Percentiles rank a stretch among this genome's conserved stretches.
Conservation (phyloP, 176 grass and related monocot species). For the Paspalum vaginatum region DNA sequence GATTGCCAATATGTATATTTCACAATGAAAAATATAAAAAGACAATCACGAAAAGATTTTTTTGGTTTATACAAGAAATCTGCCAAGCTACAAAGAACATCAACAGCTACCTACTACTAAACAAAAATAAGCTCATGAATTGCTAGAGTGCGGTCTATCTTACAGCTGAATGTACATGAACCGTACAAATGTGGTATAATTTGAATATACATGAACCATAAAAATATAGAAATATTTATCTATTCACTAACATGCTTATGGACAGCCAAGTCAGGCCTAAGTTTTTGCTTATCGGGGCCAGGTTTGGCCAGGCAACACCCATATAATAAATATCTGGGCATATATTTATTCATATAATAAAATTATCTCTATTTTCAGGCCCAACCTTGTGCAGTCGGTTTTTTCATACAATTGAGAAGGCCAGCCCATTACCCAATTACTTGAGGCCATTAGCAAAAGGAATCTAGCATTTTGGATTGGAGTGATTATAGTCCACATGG, state of each 20-base stretch:
- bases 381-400: neutral
- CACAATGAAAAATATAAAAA: conserved; percentile 10
- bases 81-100: neutral
- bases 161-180: neutral
- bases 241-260: neutral
- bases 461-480: conserved; percentile 28
- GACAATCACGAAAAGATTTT: too few relatives aligned
- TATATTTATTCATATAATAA: neutral
- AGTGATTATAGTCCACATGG: neutral
- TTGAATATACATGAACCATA: neutral
- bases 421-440: neutral
- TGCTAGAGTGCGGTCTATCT: neutral
- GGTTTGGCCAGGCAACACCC: too few relatives aligned
- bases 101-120: neutral
- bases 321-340: too few relatives aligned
- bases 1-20: conserved; percentile 1
- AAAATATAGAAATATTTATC: neutral
- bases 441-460: neutral
- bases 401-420: conserved; percentile 22
- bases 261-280: neutral
- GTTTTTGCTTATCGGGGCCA: neutral
- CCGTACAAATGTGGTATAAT: conserved; percentile 16
- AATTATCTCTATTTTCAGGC: neutral
- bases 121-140: neutral
- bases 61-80: neutral